Base-by-base conservation (phyloP, 176 grass and related monocot species). In the Metroxylon sagu region DNA sequence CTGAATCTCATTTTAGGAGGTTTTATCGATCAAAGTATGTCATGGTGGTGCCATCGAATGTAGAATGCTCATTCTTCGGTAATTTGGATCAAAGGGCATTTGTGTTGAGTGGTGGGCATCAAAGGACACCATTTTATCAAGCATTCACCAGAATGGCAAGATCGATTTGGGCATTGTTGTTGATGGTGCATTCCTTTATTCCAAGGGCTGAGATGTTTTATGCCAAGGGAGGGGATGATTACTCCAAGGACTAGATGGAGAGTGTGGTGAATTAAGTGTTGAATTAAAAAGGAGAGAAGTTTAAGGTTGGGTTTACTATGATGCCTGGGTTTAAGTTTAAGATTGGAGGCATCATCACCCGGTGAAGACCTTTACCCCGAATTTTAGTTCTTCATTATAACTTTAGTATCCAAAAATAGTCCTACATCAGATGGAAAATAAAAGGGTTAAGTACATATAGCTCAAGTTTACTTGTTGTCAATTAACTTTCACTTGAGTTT, bases 241-340 rank as follows among this genome's bases (percentile, higher is more conserved):
- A 78, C 51, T 52, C 57, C 1, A 77, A 69, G 70, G 70, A 85
- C 19, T 85, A 79, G 52, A 96, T 96, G 92, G 83, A 90, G 71
- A 64, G 69, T 68, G 79, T 87, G 16, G 77, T 83, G 5, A 29
- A 71, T 50, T 68, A 71, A 53, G 48, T 75, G 29, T 77, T 25
- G 4, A 29, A 29, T 12, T 67, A 68, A 19, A 63, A 62, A 65
- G 80, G 64, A 15, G 64, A 85, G 35, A 59, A 15, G 50, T 17
- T 73, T 25, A 80, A 10, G 68, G 87, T 90, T 49, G 92, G 87
- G 15, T 88, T 88, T 78, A 90, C 87, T 4, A 75, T 96, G 19
- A 85, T 79, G 53, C 87, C 92, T 0, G 87, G 92, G n/a, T n/a
- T n/a, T n/a, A n/a, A n/a, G 21, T 96, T 85, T 82, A 87, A 84